Base-by-base conservation (phyloP, 495 filamentous ascomycete species). In the Ramalina peruviana region DNA sequence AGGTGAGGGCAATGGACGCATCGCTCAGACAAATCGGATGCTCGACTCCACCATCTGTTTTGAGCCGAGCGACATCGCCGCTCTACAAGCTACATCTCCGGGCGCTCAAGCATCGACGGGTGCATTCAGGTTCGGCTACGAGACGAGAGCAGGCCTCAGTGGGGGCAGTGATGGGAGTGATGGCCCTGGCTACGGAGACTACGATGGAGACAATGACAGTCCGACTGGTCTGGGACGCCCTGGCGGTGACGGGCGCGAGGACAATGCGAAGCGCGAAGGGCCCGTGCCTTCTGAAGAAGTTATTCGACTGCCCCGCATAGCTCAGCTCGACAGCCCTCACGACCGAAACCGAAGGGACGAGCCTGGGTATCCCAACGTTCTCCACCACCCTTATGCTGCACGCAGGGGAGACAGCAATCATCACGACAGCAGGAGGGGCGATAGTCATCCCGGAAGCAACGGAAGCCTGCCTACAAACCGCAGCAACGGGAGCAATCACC, bases 21-120 rank as follows among this genome's bases (percentile, higher is more conserved):
- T 56, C 36, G 54, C 54, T 7, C 54, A 56, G 36, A 38, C 49
- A 11, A 50, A 56, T 26, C 54, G 54, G 38, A 56, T 56, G 54
- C 43, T 46, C 15, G 54, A 48, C 19, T 50, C 54, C 2, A 56
- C 54, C 13, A 44, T 51, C 13, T 45, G 48, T n/a, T 56, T 56
- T 16, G 54, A 56, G 20, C 42, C 49, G 17, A 45, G 40, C 20
- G 49, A 56, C 39, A 45, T 56, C 33, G 51, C 39, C 19, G 46
- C 40, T 30, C 40, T 56, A 33, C 45, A 48, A 45, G 38, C 10
- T 53, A 46, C n/a, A 51, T 48, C 26, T 50, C 41, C 52, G 26
- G 43, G 41, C 38, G 48, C 47, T 25, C 42, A 19, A 46, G 49
- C 7, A 43, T 41, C 17, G 40, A 49, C 25, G 41, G 27, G 12